Evolutionary conservation across 176 grass and related monocot genomes (phyloP).

Genomic region (Triticum timopheevii): DNA sequence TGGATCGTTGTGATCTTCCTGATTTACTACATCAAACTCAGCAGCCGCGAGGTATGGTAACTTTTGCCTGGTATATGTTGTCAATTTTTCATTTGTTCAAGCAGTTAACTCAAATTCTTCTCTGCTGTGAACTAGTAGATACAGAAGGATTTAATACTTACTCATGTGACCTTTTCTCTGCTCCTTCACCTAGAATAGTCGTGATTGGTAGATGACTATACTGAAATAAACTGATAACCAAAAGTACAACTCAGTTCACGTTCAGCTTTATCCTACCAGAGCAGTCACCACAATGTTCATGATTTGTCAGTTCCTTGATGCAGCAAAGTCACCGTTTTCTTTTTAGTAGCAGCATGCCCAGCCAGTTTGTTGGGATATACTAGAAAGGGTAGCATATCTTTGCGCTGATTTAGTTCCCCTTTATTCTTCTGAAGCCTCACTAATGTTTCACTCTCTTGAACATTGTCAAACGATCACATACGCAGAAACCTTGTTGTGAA

Average conservation of each 20-base stretch:
- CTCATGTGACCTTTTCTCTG: background rate
- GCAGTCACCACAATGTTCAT: background rate
- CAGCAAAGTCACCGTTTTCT: background rate
- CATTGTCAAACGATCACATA: background rate
- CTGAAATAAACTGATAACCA: background rate
- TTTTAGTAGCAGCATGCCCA: background rate
- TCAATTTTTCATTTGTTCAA: background rate
- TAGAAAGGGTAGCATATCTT: background rate
- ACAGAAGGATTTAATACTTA: background rate
- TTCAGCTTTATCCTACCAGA: background rate
- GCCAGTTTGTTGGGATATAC: background rate
- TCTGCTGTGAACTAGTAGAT: background rate
- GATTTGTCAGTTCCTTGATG: background rate
- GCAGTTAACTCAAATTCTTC: background rate
- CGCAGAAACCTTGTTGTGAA: background rate
- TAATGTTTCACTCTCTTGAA: background rate
- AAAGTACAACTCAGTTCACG: background rate
- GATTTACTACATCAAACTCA: constrained; percentile 93
- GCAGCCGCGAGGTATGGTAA: constrained; percentile 74
- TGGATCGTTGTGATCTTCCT: constrained; percentile 89
- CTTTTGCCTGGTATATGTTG: background rate
- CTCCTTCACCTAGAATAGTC: background rate
- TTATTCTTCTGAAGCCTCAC: background rate
- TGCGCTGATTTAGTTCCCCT: background rate
- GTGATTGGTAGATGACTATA: background rate